These are phyloP conservation scores for Sphaerostilbella broomeana DNA, from an alignment of 2,329 filamentous ascomycete species.

Conservation along the genomic window DNA sequence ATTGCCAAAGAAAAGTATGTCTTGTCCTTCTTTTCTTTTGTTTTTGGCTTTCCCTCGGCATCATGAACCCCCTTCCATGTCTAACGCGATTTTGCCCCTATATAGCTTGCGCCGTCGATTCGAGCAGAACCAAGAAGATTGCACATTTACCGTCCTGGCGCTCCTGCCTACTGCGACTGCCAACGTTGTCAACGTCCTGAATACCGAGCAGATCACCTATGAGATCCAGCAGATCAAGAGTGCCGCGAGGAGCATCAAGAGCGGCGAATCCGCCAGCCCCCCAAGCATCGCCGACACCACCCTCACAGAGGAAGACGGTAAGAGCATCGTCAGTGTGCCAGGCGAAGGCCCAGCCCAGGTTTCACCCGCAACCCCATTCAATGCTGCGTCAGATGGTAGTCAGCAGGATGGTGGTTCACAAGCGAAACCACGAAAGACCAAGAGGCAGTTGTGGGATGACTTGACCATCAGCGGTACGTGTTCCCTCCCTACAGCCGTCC, in stretches of 20 bases:
- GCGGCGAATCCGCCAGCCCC: constrained; percentile 47
- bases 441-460: constrained; percentile 94
- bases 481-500: background rate
- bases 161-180: constrained; percentile 86
- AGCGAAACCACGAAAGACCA: constrained; percentile 62
- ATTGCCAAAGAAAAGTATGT: constrained; percentile 93
- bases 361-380: constrained; percentile 48
- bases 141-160: constrained; percentile 95
- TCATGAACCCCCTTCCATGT: background rate
- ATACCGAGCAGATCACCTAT: constrained; percentile 86
- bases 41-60: no score
- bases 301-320: constrained; percentile 73
- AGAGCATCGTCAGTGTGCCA: constrained; percentile 66
- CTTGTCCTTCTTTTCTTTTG: background rate
- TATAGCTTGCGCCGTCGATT: constrained; percentile 84
- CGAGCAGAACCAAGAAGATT: constrained; percentile 98
- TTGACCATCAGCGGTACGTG: constrained; percentile 85
- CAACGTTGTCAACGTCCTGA: constrained; percentile 78
- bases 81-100: background rate
- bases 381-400: constrained; percentile 28
- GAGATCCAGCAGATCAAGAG: constrained; percentile 91
- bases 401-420: constrained; percentile 30
- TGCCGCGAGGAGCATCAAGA: constrained; percentile 51
- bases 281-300: constrained; percentile 62
- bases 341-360: constrained; percentile 75